phyloP scores from a whole-genome alignment of 768 basidiomycete genomes.

The Pseudohyphozyma bogoriensis region DNA sequence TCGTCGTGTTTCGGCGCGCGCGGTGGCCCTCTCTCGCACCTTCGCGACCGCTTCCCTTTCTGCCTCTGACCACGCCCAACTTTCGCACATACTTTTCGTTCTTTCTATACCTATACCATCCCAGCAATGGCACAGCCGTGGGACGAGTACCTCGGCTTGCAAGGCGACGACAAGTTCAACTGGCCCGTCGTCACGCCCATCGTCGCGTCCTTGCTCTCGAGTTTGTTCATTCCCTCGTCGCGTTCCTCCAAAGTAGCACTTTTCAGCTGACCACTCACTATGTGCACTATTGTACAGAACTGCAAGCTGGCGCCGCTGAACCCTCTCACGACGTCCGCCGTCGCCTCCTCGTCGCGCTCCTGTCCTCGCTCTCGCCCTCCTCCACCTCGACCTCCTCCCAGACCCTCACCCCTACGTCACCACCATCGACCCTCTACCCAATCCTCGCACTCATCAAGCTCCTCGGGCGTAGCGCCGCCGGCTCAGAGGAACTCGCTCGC shows the following conservation, averaged over 20 bases:
- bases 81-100: too few relatives aligned
- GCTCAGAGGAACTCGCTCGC: slow-evolving; percentile 17
- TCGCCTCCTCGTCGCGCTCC: slow-evolving; percentile 10
- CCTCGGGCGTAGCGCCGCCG: slow-evolving; percentile 21
- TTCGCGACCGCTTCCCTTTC: too few relatives aligned
- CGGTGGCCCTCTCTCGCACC: too few relatives aligned
- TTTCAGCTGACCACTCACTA: not conserved
- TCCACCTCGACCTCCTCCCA: not conserved
- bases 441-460: slow-evolving; percentile 11
- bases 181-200: not conserved
- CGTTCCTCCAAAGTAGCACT: not conserved
- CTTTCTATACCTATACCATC: too few relatives aligned
- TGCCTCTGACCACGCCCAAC: too few relatives aligned
- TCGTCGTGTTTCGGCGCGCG: too few relatives aligned
- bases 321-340: slow-evolving; percentile 5
- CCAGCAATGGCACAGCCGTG: not conserved
- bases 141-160: not conserved
- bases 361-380: slow-evolving; percentile 3
- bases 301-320: slow-evolving; percentile 9
- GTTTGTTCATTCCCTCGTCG: not conserved
- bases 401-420: not conserved
- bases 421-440: not conserved
- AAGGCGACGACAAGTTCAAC: not conserved
- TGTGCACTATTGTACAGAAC: not conserved
- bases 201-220: not conserved